These are phyloP conservation scores for Geotrichum reessii DNA, from an alignment of 1,139 yeast species.

Conservation along the genomic window DNA sequence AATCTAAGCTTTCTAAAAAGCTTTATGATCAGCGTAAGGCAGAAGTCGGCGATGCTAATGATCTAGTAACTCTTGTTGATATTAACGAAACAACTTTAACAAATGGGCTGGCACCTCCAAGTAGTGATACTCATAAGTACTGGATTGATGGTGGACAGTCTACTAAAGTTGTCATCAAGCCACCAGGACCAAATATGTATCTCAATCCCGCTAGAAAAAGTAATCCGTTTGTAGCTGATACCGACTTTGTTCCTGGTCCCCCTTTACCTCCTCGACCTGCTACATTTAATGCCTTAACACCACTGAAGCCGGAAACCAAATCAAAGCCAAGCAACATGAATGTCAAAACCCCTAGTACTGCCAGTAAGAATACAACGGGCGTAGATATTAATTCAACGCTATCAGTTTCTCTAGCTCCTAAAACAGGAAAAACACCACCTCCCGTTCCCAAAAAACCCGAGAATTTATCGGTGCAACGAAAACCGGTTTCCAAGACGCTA, in stretches of 20 bases:
- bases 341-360: background rate
- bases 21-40: conserved; percentile 47
- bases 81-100: conserved; percentile 36
- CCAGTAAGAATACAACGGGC: background rate
- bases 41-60: conserved; percentile 37
- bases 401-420: background rate
- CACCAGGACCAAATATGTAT: conserved; percentile 39
- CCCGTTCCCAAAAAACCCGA: conserved; percentile 23
- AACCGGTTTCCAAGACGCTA: conserved; percentile 4
- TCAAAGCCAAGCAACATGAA: background rate
- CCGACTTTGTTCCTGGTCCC: conserved; percentile 28
- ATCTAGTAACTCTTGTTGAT: conserved; percentile 32
- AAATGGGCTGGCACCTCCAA: conserved; percentile 72
- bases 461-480: conserved; percentile 6
- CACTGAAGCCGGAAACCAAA: conserved; percentile 7
- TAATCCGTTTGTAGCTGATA: conserved; percentile 56
- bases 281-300: conserved; percentile 5
- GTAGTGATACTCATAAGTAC: conserved; percentile 79
- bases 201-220: conserved; percentile 61
- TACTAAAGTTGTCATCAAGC: conserved; percentile 54
- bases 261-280: conserved; percentile 18
- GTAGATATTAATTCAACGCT: background rate
- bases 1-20: conserved; percentile 51
- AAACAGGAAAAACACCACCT: conserved; percentile 18
- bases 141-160: conserved; percentile 80